A percentile compares a stretch with the other conserved stretches of the same genome.
Evolutionary conservation across 805 yeast genomes (phyloP).

Genomic region (Candida tammaniensis): DNA sequence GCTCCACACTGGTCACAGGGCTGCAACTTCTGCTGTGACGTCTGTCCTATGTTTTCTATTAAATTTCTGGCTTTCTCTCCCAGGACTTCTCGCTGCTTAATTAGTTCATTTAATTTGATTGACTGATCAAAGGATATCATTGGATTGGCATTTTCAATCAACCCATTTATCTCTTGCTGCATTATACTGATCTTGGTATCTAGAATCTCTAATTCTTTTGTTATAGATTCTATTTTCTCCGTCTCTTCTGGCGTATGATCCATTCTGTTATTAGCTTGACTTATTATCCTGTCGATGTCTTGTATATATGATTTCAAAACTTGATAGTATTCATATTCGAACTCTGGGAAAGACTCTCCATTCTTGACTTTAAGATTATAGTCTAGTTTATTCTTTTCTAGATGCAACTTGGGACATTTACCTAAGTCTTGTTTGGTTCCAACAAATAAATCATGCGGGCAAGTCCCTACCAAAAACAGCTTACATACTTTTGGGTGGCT

Average conservation of each 20-base stretch:
- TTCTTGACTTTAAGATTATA: slow-evolving; percentile 52
- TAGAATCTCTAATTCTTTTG: slow-evolving; percentile 56
- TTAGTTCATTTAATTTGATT: slow-evolving; percentile 42
- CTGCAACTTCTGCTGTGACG: slow-evolving; percentile 86
- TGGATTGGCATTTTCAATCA: slow-evolving; percentile 49
- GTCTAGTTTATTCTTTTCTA: slow-evolving; percentile 68
- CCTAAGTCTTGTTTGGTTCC: slow-evolving; percentile 86
- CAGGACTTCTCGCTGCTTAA: slow-evolving; percentile 47
- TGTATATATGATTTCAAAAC: slow-evolving; percentile 53
- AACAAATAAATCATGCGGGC: slow-evolving; percentile 80
- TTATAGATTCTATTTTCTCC: slow-evolving; percentile 51
- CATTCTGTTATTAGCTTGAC: slow-evolving; percentile 58
- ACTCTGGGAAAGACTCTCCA: slow-evolving; percentile 47
- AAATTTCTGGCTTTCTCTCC: slow-evolving; percentile 57
- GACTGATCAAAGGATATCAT: slow-evolving; percentile 51
- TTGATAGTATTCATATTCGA: slow-evolving; percentile 47
- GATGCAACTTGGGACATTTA: slow-evolving; percentile 70
- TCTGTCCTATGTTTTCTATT: slow-evolving; percentile 73
- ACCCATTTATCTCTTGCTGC: slow-evolving; percentile 59
- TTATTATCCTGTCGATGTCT: slow-evolving; percentile 59
- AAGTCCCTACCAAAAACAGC: slow-evolving; percentile 76
- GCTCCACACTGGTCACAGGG: slow-evolving; percentile 92
- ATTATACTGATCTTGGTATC: slow-evolving; percentile 65
- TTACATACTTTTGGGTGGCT: slow-evolving; percentile 62
- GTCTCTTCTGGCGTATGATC: slow-evolving; percentile 76